These are phyloP conservation scores for Martiniozyma asiatica DNA, from an alignment of 1,139 yeast genomes.

Conservation along the genomic window DNA sequence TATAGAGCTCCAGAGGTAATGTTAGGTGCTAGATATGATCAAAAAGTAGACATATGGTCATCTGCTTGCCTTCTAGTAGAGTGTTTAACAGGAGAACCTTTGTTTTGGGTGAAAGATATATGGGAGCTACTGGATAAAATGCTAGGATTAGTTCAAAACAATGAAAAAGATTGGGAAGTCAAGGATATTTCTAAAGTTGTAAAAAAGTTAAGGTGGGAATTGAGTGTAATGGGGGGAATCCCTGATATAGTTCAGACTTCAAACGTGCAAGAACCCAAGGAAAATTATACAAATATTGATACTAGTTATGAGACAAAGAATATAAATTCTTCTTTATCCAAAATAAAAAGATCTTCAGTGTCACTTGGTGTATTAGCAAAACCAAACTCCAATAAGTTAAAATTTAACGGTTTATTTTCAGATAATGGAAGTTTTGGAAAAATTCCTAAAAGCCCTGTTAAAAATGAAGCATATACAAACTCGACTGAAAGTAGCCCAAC, in stretches of 20 bases:
- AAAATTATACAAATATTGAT: no score
- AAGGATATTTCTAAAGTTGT: conserved; percentile 1
- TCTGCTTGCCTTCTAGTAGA: conserved; percentile 62
- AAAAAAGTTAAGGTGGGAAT: conserved; percentile 1
- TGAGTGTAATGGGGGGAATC: conserved; percentile 4
- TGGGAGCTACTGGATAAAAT: conserved; percentile 50
- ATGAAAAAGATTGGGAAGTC: conserved; percentile 11
- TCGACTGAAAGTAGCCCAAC: no score
- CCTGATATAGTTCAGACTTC: conserved; percentile 4
- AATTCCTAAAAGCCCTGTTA: no score
- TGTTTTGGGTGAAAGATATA: conserved; percentile 63
- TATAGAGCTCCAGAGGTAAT: conserved; percentile 73
- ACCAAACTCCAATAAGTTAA: no score
- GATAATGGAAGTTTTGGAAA: no score
- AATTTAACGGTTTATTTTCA: no score
- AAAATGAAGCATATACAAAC: no score
- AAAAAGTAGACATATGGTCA: conserved; percentile 73
- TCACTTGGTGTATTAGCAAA: no score
- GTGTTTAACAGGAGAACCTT: conserved; percentile 50
- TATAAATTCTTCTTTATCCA: no score
- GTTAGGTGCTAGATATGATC: conserved; percentile 62
- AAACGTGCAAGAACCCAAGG: no score
- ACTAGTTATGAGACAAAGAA: not conserved
- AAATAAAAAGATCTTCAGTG: no score
- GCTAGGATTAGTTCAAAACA: conserved; percentile 25